Percentiles rank a stretch among this genome's conserved stretches.
phyloP scores from a whole-genome alignment of 306 rosid genomes.

The Cicer arietinum region DNA sequence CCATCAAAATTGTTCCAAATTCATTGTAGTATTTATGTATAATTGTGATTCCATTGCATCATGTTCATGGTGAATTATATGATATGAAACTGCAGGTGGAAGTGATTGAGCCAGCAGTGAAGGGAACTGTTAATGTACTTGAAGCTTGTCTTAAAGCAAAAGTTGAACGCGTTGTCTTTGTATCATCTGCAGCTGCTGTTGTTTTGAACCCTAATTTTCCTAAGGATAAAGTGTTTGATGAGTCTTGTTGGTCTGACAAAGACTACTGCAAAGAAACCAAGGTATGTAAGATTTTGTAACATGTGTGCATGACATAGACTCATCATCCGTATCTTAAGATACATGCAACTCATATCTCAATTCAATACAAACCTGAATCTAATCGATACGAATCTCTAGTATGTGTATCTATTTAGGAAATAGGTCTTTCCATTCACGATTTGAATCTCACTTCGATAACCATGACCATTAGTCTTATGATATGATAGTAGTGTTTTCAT shows the following conservation, averaged over 20 bases:
- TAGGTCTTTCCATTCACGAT: too few species aligned
- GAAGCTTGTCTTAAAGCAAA: conserved; percentile 53
- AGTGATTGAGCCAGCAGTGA: conserved; percentile 70
- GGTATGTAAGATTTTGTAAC: conserved; percentile 39
- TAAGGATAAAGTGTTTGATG: conserved; percentile 47
- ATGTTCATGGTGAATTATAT: too few species aligned
- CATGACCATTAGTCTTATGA: neutral
- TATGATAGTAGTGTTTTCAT: neutral
- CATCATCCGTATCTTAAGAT: neutral
- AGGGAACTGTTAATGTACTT: conserved; percentile 64
- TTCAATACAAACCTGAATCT: too few species aligned
- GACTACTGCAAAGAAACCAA: conserved; percentile 47
- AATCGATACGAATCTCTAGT: too few species aligned
- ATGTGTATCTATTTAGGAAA: too few species aligned
- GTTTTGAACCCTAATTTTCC: conserved; percentile 26
- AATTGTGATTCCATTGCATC: too few species aligned
- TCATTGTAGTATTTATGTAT: too few species aligned
- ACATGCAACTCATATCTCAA: too few species aligned
- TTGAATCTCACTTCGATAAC: too few species aligned
- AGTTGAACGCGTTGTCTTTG: conserved; percentile 50
- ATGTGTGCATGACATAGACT: conserved; percentile 9
- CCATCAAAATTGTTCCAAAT: neutral
- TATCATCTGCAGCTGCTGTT: conserved; percentile 49
- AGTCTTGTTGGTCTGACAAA: conserved; percentile 60
- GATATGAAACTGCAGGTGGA: conserved; percentile 52